Conservation (phyloP, 2,329 filamentous ascomycete species). For the Davidsoniella eucalypti region DNA sequence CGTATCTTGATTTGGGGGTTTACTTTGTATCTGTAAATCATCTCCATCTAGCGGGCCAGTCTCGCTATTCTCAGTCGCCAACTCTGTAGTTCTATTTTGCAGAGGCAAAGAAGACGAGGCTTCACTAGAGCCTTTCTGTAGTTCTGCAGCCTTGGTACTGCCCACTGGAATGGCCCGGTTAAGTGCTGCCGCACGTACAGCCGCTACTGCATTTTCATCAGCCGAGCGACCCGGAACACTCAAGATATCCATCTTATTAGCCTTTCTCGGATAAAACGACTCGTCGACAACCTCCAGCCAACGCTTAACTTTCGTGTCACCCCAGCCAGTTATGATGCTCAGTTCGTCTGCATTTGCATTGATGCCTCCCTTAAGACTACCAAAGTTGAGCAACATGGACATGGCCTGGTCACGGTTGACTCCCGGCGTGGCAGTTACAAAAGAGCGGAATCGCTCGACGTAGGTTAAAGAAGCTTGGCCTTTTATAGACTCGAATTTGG, state of each 20-base stretch:
- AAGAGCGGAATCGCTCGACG: conserved; percentile 74
- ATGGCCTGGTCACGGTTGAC: conserved; percentile 94
- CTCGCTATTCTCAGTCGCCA: not conserved
- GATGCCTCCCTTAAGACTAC: conserved; percentile 68
- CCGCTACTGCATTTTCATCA: not conserved
- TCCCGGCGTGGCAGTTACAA: conserved; percentile 74
- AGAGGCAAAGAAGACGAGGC: not conserved
- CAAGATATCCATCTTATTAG: conserved; percentile 32
- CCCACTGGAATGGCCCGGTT: not conserved
- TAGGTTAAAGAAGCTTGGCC: conserved; percentile 74
- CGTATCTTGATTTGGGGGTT: conserved; percentile 14
- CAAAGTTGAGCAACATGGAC: conserved; percentile 79
- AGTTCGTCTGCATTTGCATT: conserved; percentile 82
- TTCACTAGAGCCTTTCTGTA: not conserved
- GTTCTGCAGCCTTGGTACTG: not conserved
- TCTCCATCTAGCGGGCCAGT: not conserved
- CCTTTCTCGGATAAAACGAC: conserved; percentile 62
- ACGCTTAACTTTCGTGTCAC: conserved; percentile 79
- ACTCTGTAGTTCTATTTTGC: too few relatives aligned
- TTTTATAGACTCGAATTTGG: conserved; percentile 62
- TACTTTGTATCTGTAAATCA: conserved; percentile 26
- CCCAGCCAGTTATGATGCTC: conserved; percentile 75
- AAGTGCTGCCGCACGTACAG: not conserved
- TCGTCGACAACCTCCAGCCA: conserved; percentile 74
- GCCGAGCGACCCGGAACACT: conserved; percentile 2